These are phyloP conservation scores for Persicaria maculosa DNA, from an alignment of 148 eudicot genomes.

Conservation along the genomic window DNA sequence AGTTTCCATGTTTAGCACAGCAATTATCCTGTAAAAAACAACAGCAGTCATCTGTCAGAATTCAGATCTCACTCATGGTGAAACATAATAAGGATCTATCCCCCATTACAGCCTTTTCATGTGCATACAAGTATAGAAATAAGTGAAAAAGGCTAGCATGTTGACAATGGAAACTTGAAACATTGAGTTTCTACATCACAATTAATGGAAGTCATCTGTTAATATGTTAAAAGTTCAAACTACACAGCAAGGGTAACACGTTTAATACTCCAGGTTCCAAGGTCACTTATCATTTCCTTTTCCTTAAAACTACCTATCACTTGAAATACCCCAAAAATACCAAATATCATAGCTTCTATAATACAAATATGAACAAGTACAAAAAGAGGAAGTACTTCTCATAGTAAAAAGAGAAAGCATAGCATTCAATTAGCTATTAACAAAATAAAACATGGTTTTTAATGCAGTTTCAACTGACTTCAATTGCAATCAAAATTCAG, in stretches of 20 bases:
- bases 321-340: background rate
- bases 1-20: constrained; percentile 83
- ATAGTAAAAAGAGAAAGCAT: background rate
- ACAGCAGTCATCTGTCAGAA: background rate
- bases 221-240: background rate
- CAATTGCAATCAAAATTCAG: background rate
- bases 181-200: background rate
- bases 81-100: background rate
- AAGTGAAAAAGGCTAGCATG: background rate
- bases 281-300: background rate
- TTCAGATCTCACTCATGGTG: background rate
- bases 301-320: background rate
- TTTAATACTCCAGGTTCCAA: background rate
- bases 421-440: background rate
- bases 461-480: background rate
- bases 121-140: background rate
- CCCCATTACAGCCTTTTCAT: background rate
- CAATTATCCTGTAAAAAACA: constrained; percentile 76
- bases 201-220: background rate
- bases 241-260: background rate
- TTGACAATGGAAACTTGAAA: background rate
- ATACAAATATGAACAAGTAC: background rate
- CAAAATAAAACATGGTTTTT: background rate
- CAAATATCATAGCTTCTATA: background rate
- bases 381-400: background rate